Percentiles rank a stretch among this genome's conserved stretches.
Conservation (phyloP, 257 asterid species). For the Nicotiana sylvestris region DNA sequence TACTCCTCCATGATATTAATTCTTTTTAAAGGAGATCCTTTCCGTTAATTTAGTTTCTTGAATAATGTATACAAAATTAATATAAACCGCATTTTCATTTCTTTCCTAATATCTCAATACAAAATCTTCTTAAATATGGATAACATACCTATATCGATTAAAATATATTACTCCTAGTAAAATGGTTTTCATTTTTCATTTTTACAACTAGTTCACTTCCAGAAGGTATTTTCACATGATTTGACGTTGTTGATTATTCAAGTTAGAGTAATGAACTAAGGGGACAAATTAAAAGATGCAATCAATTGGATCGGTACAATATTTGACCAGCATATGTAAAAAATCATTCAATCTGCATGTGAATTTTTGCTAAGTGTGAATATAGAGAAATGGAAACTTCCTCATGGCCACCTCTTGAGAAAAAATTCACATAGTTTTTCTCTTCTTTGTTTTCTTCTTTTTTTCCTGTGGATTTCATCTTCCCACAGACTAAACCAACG, state of each 20-base stretch:
- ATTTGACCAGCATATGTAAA: background rate
- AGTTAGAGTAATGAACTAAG: background rate
- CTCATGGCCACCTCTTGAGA: slow-evolving; percentile 6
- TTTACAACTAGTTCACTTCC: too few relatives aligned
- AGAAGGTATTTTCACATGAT: background rate
- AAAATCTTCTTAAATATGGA: too few relatives aligned
- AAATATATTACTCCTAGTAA: too few relatives aligned
- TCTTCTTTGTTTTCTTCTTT: background rate
- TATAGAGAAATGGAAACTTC: slow-evolving; percentile 4
- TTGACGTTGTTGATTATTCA: background rate
- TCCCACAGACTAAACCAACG: background rate
- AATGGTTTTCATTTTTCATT: too few relatives aligned
- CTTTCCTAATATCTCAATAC: too few relatives aligned
- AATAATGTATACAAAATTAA: too few relatives aligned
- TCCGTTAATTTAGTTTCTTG: too few relatives aligned
- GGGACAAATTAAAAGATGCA: background rate
- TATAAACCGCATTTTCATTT: too few relatives aligned
- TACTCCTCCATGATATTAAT: too few relatives aligned
- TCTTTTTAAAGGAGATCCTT: too few relatives aligned
- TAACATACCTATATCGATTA: too few relatives aligned
- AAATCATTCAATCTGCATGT: background rate
- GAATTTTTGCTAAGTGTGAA: background rate
- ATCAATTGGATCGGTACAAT: background rate
- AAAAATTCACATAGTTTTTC: background rate
- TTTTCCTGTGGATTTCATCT: background rate